Evolutionary conservation across 2,329 filamentous ascomycete genomes (phyloP).

Genomic region (Purpureocillium takamizusanense): DNA sequence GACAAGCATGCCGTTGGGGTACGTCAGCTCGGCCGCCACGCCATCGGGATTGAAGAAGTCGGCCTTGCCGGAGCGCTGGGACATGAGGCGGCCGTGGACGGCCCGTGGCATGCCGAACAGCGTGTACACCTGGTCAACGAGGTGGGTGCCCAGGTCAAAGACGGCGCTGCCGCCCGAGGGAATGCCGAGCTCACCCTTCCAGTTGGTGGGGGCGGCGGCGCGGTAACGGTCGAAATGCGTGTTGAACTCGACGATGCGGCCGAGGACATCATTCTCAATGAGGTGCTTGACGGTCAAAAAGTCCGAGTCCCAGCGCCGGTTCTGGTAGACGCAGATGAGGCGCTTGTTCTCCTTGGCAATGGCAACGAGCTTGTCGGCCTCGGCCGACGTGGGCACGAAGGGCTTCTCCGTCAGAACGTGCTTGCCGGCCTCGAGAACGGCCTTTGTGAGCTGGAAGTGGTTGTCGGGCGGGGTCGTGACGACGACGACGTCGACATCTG

Average conservation of each 20-base stretch:
- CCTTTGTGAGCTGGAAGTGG: constrained; percentile 57
- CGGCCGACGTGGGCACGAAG: constrained; percentile 62
- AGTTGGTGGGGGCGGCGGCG: constrained; percentile 46
- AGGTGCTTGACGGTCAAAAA: constrained; percentile 62
- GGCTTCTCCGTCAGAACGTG: constrained; percentile 79
- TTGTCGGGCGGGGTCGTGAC: constrained; percentile 64
- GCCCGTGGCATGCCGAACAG: constrained; percentile 60
- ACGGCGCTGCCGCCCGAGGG: constrained; percentile 56
- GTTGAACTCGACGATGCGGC: constrained; percentile 68
- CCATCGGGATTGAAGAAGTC: constrained; percentile 46
- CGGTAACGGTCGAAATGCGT: constrained; percentile 74
- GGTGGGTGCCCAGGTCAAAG: constrained; percentile 68
- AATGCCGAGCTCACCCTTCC: constrained; percentile 57
- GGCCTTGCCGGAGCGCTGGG: constrained; percentile 45
- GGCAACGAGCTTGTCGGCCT: constrained; percentile 54
- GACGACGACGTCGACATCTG: constrained; percentile 58
- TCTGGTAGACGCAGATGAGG: constrained; percentile 63
- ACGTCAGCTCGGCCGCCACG: constrained; percentile 57
- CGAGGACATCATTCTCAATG: constrained; percentile 49
- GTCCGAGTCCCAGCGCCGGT: constrained; percentile 70
- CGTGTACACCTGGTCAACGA: constrained; percentile 65
- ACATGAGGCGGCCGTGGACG: constrained; percentile 60
- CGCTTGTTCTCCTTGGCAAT: constrained; percentile 41
- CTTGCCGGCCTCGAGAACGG: constrained; percentile 61
- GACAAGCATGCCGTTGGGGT: constrained; percentile 53